Evolutionary conservation across 164 flowering plant genomes (phyloP).

Genomic region (Cinnamomum micranthum): DNA sequence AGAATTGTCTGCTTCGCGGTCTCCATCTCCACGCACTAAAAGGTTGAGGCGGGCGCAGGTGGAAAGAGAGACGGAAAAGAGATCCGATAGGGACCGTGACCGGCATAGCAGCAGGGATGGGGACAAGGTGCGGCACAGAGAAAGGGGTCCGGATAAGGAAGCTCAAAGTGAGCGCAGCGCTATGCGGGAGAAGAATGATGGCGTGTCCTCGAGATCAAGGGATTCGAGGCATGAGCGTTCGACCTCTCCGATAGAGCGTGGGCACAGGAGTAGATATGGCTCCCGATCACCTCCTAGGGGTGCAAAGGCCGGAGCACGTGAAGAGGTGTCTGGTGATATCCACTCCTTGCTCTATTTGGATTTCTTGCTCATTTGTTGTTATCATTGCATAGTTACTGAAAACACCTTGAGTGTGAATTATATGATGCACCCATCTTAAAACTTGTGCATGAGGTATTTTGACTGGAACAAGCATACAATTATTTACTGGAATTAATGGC

Average conservation of each 20-base stretch:
- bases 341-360: conserved; percentile 8
- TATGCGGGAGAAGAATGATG: conserved; percentile 37
- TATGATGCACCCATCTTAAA: neutral
- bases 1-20: neutral
- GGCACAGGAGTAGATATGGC: conserved; percentile 30
- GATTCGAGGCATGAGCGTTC: conserved; percentile 42
- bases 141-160: conserved; percentile 31
- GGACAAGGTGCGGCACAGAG: conserved; percentile 30
- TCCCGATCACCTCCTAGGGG: conserved; percentile 51
- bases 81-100: conserved; percentile 13
- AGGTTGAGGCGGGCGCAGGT: conserved; percentile 2
- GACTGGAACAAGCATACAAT: too few species aligned
- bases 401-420: neutral
- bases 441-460: too few species aligned
- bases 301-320: conserved; percentile 36
- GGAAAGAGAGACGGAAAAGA: neutral
- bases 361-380: neutral
- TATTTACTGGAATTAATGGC: too few species aligned
- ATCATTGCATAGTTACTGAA: neutral
- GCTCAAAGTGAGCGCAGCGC: conserved; percentile 34
- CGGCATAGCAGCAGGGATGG: conserved; percentile 17
- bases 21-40: conserved; percentile 10
- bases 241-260: conserved; percentile 46
- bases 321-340: conserved; percentile 74
- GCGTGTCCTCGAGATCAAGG: conserved; percentile 40